These are phyloP conservation scores for Umbellularia californica DNA, from an alignment of 164 flowering plant genomes.

Conservation along the genomic window DNA sequence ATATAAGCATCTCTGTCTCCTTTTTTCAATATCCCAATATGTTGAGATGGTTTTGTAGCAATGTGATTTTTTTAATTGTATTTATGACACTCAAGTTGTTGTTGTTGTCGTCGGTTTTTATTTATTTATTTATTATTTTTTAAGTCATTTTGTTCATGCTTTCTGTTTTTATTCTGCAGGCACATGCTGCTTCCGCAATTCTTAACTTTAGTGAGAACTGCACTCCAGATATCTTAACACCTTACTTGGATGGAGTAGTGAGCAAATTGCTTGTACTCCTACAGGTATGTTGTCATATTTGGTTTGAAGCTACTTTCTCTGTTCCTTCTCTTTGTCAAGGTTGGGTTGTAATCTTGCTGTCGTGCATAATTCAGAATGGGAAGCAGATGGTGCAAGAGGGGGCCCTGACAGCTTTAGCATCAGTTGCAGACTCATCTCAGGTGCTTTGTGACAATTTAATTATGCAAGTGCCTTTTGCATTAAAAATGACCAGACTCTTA, in stretches of 20 bases:
- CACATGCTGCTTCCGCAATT: slow-evolving; percentile 99
- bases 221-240: slow-evolving; percentile 88
- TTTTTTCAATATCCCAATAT: too few species aligned
- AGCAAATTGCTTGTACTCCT: slow-evolving; percentile 88
- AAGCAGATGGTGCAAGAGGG: slow-evolving; percentile 99
- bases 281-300: slow-evolving; percentile 46
- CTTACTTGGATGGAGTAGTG: slow-evolving; percentile 90
- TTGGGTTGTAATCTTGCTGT: neutral
- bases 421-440: slow-evolving; percentile 99
- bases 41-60: too few species aligned
- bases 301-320: neutral
- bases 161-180: slow-evolving; percentile 38
- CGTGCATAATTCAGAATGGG: slow-evolving; percentile 54
- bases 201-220: slow-evolving; percentile 99
- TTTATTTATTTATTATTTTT: too few species aligned
- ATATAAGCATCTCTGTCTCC: neutral
- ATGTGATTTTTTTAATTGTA: neutral
- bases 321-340: neutral
- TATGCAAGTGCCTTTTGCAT: neutral
- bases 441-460: slow-evolving; percentile 26
- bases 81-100: too few species aligned
- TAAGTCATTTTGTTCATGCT: neutral
- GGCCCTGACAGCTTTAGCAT: slow-evolving; percentile 98
- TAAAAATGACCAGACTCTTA: neutral
- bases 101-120: too few species aligned